Conservation (phyloP, 2,329 filamentous ascomycete species). For the Pyrenophora graminea region DNA sequence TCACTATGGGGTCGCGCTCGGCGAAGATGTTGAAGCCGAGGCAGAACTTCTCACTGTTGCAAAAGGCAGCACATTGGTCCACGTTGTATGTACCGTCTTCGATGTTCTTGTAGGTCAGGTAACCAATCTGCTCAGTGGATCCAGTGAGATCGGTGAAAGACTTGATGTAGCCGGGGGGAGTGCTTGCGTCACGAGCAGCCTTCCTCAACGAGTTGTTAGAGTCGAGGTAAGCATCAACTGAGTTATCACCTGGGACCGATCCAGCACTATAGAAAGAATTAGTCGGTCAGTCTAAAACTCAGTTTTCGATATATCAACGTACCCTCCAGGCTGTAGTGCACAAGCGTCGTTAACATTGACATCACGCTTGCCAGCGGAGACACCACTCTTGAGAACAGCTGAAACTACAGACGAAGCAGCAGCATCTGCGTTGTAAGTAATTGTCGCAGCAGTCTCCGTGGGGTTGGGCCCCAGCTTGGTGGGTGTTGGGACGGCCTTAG, state of each 20-base stretch:
- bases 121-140: conserved; percentile 31
- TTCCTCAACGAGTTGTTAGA: conserved; percentile 9
- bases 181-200: conserved; percentile 10
- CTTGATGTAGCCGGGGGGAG: conserved; percentile 23
- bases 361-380: conserved; percentile 15
- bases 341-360: conserved; percentile 10
- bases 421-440: conserved; percentile 1
- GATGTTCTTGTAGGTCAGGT: conserved; percentile 35
- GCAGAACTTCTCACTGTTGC: conserved; percentile 31
- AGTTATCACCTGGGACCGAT: not conserved
- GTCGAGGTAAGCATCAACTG: conserved; percentile 17
- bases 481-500: conserved; percentile 38
- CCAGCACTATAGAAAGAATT: not conserved
- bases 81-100: conserved; percentile 20
- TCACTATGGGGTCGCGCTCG: conserved; percentile 31
- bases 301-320: conserved; percentile 1
- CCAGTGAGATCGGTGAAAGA: conserved; percentile 23
- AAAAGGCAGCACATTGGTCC: conserved; percentile 23
- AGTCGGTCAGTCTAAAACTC: not conserved
- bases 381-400: conserved; percentile 14
- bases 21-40: conserved; percentile 38
- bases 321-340: conserved; percentile 18
- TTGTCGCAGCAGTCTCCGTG: conserved; percentile 6
- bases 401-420: conserved; percentile 16
- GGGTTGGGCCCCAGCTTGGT: conserved; percentile 34